Base-by-base conservation (phyloP, 768 basidiomycete species). In the Psilocybe azurescens region DNA sequence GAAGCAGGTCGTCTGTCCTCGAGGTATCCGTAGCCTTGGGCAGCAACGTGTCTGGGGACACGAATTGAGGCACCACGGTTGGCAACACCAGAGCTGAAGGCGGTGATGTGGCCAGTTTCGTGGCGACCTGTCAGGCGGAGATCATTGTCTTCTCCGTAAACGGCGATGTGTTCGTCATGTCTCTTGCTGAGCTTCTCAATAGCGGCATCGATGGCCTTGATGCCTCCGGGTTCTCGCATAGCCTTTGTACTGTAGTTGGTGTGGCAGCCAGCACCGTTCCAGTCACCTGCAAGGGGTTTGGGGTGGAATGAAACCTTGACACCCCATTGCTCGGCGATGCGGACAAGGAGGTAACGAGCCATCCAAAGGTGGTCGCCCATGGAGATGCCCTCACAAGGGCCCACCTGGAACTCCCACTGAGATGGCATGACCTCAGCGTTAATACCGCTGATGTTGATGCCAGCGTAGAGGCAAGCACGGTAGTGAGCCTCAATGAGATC, bases 351-450 rank as follows among this genome's bases (percentile, higher is more conserved):
- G 84, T 91, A 99, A 68, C 97, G 93, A 39, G 97, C 94, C 88
- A 99, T 95, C 95, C 95, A 97, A 70, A 99, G 89, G 79, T 99
- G 97, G 77, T 99, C 97, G 69, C 97, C 97, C 95, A 99, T 97
- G 62, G 90, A 83, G 76, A 99, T 98, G 58, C 97, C 97, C 75
- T 93, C 91, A 71, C 97, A 99, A 32, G 97, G 97, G 56, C 97
- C 97, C 69, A 99, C 95, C 79, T 99, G 97, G 91, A 97, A 99
- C 81, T 99, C 97, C 97, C 97, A 99, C 77, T 99, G 97, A 59
- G 96, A 89, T 14, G 97, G 97, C 97, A 99, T 99, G 64, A 99
- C 97, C 80, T 99, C 97, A 63, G 97, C 97, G 76, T 99, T 99
- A 82, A 99, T 98, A 74, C 97, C 97, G 67, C 93, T 95, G 81